Conservation (phyloP, 805 yeast genomes). For the Yarrowia sp. region DNA sequence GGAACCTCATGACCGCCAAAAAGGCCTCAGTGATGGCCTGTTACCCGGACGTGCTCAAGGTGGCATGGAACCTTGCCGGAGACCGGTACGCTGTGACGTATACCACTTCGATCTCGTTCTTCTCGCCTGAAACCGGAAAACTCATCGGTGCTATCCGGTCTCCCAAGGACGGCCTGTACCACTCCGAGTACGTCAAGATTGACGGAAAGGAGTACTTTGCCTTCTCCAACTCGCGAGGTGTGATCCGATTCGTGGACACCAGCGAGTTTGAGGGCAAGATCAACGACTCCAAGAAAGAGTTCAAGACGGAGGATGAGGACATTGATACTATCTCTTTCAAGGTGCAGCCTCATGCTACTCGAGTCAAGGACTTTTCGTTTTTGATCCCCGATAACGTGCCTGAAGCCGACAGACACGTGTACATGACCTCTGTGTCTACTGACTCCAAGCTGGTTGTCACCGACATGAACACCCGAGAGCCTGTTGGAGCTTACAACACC, state of each 20-base stretch:
- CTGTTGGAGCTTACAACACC: conserved; percentile 86
- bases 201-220: conserved; percentile 63
- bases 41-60: conserved; percentile 46
- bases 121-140: conserved; percentile 67
- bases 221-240: conserved; percentile 74
- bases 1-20: conserved; percentile 97
- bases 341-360: conserved; percentile 79
- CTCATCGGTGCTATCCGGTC: conserved; percentile 58
- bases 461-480: conserved; percentile 73
- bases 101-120: conserved; percentile 67
- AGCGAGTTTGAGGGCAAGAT: conserved; percentile 50
- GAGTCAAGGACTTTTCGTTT: conserved; percentile 80
- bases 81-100: conserved; percentile 78
- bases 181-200: conserved; percentile 58
- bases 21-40: conserved; percentile 83
- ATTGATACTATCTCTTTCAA: conserved; percentile 52
- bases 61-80: conserved; percentile 70
- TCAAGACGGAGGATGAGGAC: conserved; percentile 47
- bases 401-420: conserved; percentile 54
- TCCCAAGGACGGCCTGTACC: conserved; percentile 65
- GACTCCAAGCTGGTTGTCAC: conserved; percentile 94
- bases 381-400: conserved; percentile 38
- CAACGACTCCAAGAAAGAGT: conserved; percentile 43
- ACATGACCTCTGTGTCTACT: conserved; percentile 82
- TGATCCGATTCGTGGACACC: conserved; percentile 60